phyloP scores from a whole-genome alignment of 2,329 filamentous ascomycete genomes.

The Bipolaris bicolor region DNA sequence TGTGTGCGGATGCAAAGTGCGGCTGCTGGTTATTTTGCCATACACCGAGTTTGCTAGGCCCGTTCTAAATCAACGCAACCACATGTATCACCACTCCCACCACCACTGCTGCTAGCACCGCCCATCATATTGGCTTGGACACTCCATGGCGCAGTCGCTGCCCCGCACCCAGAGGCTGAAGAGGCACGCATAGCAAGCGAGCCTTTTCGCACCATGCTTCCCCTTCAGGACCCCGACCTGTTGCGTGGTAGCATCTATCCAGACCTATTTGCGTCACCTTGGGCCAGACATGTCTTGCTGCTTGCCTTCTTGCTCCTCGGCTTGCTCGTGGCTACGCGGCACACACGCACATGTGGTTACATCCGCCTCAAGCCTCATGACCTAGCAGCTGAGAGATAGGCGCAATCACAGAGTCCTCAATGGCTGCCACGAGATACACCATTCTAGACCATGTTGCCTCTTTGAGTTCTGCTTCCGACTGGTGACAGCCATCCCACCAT shows the following conservation, averaged over 20 bases:
- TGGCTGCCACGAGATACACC: constrained; percentile 6
- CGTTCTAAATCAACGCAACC: not conserved
- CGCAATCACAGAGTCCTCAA: constrained; percentile 13
- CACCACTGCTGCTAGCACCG: no score
- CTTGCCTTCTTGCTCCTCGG: not conserved
- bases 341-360: constrained; percentile 14
- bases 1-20: not conserved
- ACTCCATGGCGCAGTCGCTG: constrained; percentile 9
- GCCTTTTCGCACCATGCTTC: constrained; percentile 13
- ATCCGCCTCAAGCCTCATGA: constrained; percentile 12
- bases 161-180: constrained; percentile 11
- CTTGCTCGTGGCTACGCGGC: constrained; percentile 4
- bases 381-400: constrained; percentile 15
- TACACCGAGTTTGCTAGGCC: not conserved
- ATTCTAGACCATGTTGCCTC: constrained; percentile 8
- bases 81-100: no score
- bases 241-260: constrained; percentile 5
- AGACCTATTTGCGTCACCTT: constrained; percentile 3
- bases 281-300: not conserved
- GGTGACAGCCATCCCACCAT: constrained; percentile 15
- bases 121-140: not conserved
- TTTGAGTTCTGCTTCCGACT: constrained; percentile 4
- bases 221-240: constrained; percentile 6
- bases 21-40: not conserved
- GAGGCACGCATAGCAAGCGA: constrained; percentile 3